phyloP scores from a whole-genome alignment of 352 stramenopile species.

The Globisporangium parvum region DNA sequence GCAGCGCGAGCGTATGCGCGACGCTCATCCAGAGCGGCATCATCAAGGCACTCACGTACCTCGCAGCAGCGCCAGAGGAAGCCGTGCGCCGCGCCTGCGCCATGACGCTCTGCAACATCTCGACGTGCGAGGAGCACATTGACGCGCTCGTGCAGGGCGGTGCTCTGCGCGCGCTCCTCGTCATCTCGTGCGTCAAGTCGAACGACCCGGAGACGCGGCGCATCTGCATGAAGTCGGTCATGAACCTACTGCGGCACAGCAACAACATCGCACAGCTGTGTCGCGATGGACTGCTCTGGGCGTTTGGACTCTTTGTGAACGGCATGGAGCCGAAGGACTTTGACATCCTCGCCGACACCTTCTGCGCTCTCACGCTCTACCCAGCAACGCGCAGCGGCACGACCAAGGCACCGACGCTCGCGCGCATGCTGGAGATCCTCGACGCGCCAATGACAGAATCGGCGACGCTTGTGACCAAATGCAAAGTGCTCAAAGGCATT shows the following conservation, averaged over 20 bases:
- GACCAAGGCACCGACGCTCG: slow-evolving; percentile 33
- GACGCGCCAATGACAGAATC: slow-evolving; percentile 3
- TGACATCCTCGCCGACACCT: slow-evolving; percentile 58
- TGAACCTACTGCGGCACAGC: slow-evolving; percentile 52
- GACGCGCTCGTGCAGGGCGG: slow-evolving; percentile 84
- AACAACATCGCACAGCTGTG: slow-evolving; percentile 51
- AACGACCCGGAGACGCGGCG: slow-evolving; percentile 70
- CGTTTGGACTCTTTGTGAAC: slow-evolving; percentile 52
- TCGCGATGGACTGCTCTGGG: slow-evolving; percentile 66
- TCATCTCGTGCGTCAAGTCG: slow-evolving; percentile 77
- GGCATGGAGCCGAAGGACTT: slow-evolving; percentile 51
- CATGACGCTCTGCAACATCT: slow-evolving; percentile 92
- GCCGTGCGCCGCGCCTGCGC: slow-evolving; percentile 67
- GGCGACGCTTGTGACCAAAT: slow-evolving; percentile 17
- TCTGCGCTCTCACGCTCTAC: slow-evolving; percentile 57
- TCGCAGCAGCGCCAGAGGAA: slow-evolving; percentile 65
- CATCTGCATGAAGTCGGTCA: slow-evolving; percentile 63
- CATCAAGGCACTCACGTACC: slow-evolving; percentile 61
- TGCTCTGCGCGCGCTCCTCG: slow-evolving; percentile 84
- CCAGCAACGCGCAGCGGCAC: slow-evolving; percentile 34
- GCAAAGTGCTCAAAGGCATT: slow-evolving; percentile 41
- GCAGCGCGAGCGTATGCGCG: slow-evolving; percentile 35
- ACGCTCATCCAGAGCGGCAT: slow-evolving; percentile 50
- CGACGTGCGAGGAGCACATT: slow-evolving; percentile 84
- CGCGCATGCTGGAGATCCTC: slow-evolving; percentile 35